Base-by-base conservation (phyloP, 2,329 filamentous ascomycete species). In the Colletotrichum sp. region DNA sequence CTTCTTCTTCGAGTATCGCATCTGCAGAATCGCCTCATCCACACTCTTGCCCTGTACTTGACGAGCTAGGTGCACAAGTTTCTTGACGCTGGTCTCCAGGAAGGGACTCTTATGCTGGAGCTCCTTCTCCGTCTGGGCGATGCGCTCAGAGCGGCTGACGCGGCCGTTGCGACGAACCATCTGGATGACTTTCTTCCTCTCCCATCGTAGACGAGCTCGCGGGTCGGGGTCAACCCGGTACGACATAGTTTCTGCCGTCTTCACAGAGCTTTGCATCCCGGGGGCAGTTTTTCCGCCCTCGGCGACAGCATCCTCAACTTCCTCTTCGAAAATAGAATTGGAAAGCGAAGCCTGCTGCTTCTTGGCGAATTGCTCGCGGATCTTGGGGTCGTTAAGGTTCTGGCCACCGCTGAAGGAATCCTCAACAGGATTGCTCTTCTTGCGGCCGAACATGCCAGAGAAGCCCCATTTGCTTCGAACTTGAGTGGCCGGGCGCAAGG, bases 1-100 rank as follows among this genome's bases (percentile, higher is more conserved):
- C 88, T 96, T 96, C 91, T 99, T 99, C 89, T 95, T 95, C 84
- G 94, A 96, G 88, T 96, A 99, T 72, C 93, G 92, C 95, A 99
- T 98, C 89, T 99, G 97, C 71, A 95, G 87, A 79, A 99, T 95
- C 16, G 97, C 97, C 44, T 99, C 96, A 74, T 98, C 95, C 77
- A 99, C 89, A n/a, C 93, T 93, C 90, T 98, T 99, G 79, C 97
- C 97, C 3, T 93, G 90, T 82, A 99, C 97, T 87, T 99, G 97
- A 71, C 94, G 92, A 28, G 96, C 93, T 66, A 99, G 87, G 80
- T 95, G 93, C 68, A 94, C 93, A 71, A 99, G 90, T 88, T 99
- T 99, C 92, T 99, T 99, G 78, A 95, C 89, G 65, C 93, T 95
- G 4, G 97, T 98, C 81, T 96, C 93, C 83, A 98, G 90, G 79